Conservation (phyloP, 129 eudicot species). For the Silybum marianum region DNA sequence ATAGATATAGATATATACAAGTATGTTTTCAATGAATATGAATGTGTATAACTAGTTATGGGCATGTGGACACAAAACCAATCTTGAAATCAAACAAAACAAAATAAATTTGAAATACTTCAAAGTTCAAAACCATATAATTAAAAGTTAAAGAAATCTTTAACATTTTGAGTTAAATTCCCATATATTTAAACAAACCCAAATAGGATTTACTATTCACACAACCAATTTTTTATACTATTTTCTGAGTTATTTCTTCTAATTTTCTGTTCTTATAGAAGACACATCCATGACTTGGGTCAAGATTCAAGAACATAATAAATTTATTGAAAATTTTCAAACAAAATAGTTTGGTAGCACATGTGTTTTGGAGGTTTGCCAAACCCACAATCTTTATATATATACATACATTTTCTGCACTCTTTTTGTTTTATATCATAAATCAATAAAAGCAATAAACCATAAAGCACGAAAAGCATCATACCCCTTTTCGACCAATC, state of each 20-base stretch:
- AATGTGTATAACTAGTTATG: background rate
- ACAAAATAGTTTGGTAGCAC: background rate
- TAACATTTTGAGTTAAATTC: no score
- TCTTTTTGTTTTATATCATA: background rate
- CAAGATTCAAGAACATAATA: no score
- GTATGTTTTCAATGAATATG: background rate
- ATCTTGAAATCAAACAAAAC: background rate
- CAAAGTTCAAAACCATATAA: no score
- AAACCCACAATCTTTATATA: background rate
- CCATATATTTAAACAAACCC: no score
- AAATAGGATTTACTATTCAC: no score
- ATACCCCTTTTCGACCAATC: constrained; percentile 90
- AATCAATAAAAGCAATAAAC: background rate
- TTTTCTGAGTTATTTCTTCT: background rate
- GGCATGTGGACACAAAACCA: background rate
- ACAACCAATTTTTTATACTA: background rate
- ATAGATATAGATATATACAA: background rate
- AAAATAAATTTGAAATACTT: no score
- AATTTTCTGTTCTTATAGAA: background rate
- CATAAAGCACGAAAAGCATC: constrained; percentile 5
- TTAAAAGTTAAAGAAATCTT: no score
- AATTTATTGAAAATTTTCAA: background rate
- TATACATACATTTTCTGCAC: constrained; percentile 2
- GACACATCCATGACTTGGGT: background rate
- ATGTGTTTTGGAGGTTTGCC: constrained; percentile 10